Base-by-base conservation (phyloP, 176 grass and related monocot genomes). In the Cymbopogon citratus region DNA sequence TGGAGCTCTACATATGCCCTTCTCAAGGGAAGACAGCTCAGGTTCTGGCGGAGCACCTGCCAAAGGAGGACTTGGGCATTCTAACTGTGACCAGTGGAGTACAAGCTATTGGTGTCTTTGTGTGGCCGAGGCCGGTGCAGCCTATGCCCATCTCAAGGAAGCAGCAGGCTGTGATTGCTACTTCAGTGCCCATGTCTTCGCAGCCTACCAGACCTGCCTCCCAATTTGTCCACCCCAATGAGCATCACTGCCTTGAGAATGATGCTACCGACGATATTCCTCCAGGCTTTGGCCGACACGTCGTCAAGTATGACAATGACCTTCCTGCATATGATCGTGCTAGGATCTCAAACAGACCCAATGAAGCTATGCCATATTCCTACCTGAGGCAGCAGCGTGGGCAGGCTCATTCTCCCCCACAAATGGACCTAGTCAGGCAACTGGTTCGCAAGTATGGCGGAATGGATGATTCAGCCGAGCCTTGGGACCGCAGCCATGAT, bases 1-100 rank as follows among this genome's bases (percentile, higher is more conserved):
- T 90, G 73, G 94, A 94, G 65, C 27, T 97, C 15, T 97, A 90
- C 87, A 36, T 94, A 26, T 90, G 89, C 36, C 87, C 91, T 46
- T 81, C 63, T 46, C 86, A 83, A 39, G 79, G 83, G 57, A 94
- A 85, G 70, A 76, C 72, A 64, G 8, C 64, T 12, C 80, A 89
- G 18, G 82, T 94, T 44, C 84, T 97, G 52, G 49, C 71, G 9
- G 72, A 70, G n/a, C 69, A 65, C 66, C 80, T 94, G 44, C 85
- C 92, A 24, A 89, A 92, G 26, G 87, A 94, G 63, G 83, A 89
- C 38, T 76, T 14, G 0, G 81, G 49, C 5, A 80, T 71, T 49
- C 84, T 87, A 26, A 25, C 56, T 48, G 39, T 73, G 21, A 15
- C 73, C 2, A 57, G 39, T 19, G 54, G 54, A 52, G 57, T 63